Base-by-base conservation (phyloP, 2,329 filamentous ascomycete species). In the Grosmannia penicillata region DNA sequence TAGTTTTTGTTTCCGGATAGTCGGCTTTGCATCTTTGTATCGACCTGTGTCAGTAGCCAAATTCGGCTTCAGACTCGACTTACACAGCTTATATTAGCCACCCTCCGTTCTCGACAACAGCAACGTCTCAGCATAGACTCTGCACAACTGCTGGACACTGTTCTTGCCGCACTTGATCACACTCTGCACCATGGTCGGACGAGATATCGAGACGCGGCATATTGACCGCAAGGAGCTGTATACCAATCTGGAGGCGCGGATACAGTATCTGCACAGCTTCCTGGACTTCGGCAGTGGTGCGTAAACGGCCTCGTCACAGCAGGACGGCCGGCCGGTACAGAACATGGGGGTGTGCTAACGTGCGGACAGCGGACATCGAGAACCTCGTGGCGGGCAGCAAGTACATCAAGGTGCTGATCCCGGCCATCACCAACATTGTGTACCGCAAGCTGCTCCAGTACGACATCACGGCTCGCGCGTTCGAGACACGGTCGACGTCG, bases 381-480 rank as follows among this genome's bases (percentile, higher is more conserved):
- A 79, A 80, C 28, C 68, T 87, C 27, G 65, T 72, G 13, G 63
- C 66, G 3, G 81, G 80, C 45, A 65, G 73, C 42, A 84, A 84
- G 55, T 85, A 85, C 59, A 78, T 86, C 61, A 81, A 80, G 51
- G 74, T 78, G n/a, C 70, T 89, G 24, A 85, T 89, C 45, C 84
- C 84, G 1, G 78, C 82, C 33, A 71, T 91, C 18, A 82, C 89
- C 51, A 85, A 87, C 57, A 82, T 86, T 43, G 80, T 89, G 25
- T 91, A 89, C 63, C 76, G 77, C 52, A 89, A 89, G 54, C 69
- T 91, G 1, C 64, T 89, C 10, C 72, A 77, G 51, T 83, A 82
- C 57, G 83, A 89, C 53, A 83, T 89, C 55, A 91, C 83, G 4
- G 81, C 83, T 1, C 72, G 80, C 38, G 80, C 81, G 13, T 85